Conservation (phyloP, 192 early-diverging fungal species). For the Rhizophagus clarus region DNA sequence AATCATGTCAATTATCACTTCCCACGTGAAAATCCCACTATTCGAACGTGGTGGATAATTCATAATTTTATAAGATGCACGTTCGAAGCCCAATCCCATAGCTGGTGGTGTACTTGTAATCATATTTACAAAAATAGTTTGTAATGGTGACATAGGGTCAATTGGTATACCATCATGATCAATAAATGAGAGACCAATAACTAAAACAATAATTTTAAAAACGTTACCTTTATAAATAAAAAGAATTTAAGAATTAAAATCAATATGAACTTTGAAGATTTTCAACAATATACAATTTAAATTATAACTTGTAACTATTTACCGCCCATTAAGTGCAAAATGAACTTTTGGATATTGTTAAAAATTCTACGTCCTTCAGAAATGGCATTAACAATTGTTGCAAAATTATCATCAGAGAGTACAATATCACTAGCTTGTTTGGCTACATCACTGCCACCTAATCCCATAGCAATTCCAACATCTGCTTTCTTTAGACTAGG, state of each 20-base stretch:
- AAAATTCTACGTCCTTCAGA: no score
- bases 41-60: conserved; percentile 66
- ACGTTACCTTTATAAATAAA: conserved; percentile 52
- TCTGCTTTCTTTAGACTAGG: no score
- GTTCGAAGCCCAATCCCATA: conserved; percentile 76
- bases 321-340: conserved; percentile 60
- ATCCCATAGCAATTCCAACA: no score
- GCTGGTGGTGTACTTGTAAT: conserved; percentile 80
- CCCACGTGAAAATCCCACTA: conserved; percentile 66
- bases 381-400: no score
- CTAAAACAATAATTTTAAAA: conserved; percentile 21
- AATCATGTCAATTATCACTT: conserved; percentile 66
- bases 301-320: no score
- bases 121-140: conserved; percentile 81
- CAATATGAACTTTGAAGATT: no score
- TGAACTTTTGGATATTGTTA: conserved; percentile 47
- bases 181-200: conserved; percentile 66
- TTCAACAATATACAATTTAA: no score
- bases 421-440: no score
- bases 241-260: no score
- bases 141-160: conserved; percentile 77
- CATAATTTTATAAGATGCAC: conserved; percentile 66
- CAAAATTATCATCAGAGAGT: no score
- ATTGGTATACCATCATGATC: conserved; percentile 60
- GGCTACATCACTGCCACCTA: no score